These are phyloP conservation scores for Kwoniella europaea DNA, from an alignment of 768 basidiomycete genomes.

Conservation along the genomic window DNA sequence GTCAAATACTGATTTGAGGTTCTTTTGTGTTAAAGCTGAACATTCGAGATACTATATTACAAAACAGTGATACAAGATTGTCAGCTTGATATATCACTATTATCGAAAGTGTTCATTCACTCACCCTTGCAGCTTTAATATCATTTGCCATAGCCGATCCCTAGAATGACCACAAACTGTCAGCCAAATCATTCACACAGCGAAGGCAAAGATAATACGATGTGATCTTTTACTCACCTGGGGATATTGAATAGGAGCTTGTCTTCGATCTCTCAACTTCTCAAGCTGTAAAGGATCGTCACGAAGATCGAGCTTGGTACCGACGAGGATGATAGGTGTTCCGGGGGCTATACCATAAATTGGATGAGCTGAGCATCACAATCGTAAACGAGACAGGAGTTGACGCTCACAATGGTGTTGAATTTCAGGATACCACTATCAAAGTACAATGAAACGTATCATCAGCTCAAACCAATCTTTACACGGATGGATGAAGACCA, in stretches of 20 bases:
- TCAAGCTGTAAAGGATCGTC: conserved; percentile 77
- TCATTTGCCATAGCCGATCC: conserved; percentile 49
- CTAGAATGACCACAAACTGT: conserved; percentile 9
- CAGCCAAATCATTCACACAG: too few relatives aligned
- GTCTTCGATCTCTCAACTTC: conserved; percentile 55
- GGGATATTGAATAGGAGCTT: conserved; percentile 52
- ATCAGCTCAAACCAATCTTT: not conserved
- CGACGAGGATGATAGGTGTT: conserved; percentile 91
- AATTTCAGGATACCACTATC: conserved; percentile 68
- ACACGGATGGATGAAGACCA: too few relatives aligned
- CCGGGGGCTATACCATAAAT: conserved; percentile 67
- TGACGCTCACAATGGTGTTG: conserved; percentile 71
- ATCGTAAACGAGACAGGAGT: not conserved
- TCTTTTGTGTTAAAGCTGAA: conserved; percentile 57
- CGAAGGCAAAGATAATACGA: not conserved
- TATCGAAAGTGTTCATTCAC: too few relatives aligned
- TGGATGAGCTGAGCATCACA: not conserved
- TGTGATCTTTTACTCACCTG: conserved; percentile 28
- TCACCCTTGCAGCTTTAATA: conserved; percentile 53
- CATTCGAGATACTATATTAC: conserved; percentile 58
- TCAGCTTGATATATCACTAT: not conserved
- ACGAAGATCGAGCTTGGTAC: conserved; percentile 90
- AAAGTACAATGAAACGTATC: not conserved
- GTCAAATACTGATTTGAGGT: conserved; percentile 59
- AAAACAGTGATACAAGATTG: too few relatives aligned